Evolutionary conservation across 2,329 filamentous ascomycete species (phyloP), one percentile per base, ranked within the genome.

Genomic region (Sporothrix luriei): DNA sequence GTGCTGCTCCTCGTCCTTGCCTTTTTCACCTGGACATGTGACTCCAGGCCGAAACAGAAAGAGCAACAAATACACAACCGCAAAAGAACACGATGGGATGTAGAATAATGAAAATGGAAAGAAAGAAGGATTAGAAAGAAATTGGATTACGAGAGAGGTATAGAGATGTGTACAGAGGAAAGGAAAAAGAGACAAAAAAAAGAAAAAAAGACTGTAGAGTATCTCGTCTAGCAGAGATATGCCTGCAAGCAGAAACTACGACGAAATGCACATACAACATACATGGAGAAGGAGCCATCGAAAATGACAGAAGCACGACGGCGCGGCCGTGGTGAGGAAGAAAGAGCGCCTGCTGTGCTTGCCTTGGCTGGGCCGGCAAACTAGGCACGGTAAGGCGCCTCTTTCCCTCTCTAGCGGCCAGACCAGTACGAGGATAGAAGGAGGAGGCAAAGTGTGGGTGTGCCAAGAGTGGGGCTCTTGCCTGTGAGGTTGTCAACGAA

Each of bases 401-500:
- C 26, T 29, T 69, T 69, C 43, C 61, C 52, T 65, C 54, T 43
- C 21, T 65, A 33, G 48, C 29, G 29, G 52, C 21, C 33, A 33
- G 49, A 29, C 69, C 54, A 61, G 29, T 14, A 61, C 68, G 13
- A 62, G 54, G 38, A 59, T 11, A 65, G 69, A 70, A 68, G 57
- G 40, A 51, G 69, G 29, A 64, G 4, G 26, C 38, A 26, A 43
- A 33, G 57, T 26, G 38, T 43, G 40, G 57, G 21, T 33, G 40
- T 51, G 24, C 38, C 61, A 57, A 52, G 62, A 55, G 69, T 68
- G 68, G 71, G 66, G 66, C 61, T 21, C 16, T 26, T n/a, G 65
- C 38, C 46, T 55, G 49, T 11, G 54, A 66, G 57, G 69, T 72
- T 72, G 71, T 72, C 71, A 72, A 71, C 49, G 21, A 29, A 72